These are phyloP conservation scores for Carallia pectinifolia DNA, from an alignment of 345 rosid genomes.

Conservation along the genomic window DNA sequence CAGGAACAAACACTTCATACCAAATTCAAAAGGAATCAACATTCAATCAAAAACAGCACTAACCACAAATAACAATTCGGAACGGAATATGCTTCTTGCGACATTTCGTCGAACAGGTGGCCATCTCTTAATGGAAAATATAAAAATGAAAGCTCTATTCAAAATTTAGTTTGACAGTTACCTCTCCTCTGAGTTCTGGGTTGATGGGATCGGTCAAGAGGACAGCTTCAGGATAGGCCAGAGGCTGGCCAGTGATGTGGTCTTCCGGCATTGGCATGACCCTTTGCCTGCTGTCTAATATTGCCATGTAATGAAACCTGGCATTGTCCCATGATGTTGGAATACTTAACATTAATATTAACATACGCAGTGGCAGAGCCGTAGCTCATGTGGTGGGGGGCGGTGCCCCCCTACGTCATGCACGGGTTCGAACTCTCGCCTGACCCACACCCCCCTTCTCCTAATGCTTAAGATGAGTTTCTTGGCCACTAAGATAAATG, in stretches of 20 bases:
- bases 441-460: too few relatives aligned
- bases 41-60: background rate
- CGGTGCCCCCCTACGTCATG: too few relatives aligned
- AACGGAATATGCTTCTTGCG: background rate
- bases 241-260: background rate
- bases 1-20: background rate
- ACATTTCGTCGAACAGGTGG: background rate
- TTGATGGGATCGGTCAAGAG: constrained; percentile 1
- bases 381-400: too few relatives aligned
- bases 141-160: background rate
- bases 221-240: constrained; percentile 25
- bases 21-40: background rate
- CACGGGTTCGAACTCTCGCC: too few relatives aligned
- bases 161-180: background rate
- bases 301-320: constrained; percentile 17
- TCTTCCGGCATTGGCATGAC: constrained; percentile 19
- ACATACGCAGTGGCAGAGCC: too few relatives aligned
- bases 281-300: constrained; percentile 11
- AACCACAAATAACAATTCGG: too few relatives aligned
- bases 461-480: too few relatives aligned
- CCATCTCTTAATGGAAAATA: background rate
- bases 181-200: constrained; percentile 12
- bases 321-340: too few relatives aligned
- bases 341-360: background rate
- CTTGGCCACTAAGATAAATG: too few relatives aligned